phyloP scores from a whole-genome alignment of 164 flowering plant species.

The Sextonia rubra region DNA sequence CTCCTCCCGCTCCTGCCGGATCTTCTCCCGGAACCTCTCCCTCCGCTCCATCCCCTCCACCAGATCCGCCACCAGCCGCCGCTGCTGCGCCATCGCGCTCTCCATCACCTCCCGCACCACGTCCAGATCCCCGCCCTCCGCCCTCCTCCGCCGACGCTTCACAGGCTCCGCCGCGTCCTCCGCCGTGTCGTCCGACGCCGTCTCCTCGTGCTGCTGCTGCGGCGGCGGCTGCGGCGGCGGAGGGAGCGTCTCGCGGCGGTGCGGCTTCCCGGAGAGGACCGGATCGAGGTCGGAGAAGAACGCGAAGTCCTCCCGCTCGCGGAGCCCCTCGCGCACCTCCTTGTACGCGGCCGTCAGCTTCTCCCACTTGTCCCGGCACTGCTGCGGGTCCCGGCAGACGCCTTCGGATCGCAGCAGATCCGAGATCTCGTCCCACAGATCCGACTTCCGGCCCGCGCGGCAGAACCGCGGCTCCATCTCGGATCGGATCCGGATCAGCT shows the following conservation, averaged over 20 bases:
- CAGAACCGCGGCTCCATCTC: slow-evolving; percentile 10
- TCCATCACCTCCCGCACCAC: slow-evolving; percentile 7
- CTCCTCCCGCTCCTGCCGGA: slow-evolving; percentile 9
- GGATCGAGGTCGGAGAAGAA: slow-evolving; percentile 13
- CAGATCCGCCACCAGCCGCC: slow-evolving; percentile 1
- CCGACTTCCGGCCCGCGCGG: slow-evolving; percentile 8
- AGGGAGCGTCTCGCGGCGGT: background rate
- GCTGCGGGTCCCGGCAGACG: slow-evolving; percentile 4
- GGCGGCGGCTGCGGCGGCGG: background rate
- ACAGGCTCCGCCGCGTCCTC: background rate
- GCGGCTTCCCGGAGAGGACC: slow-evolving; percentile 2
- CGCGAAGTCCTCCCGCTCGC: slow-evolving; percentile 1
- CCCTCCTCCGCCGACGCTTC: background rate
- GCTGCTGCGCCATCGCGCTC: slow-evolving; percentile 9
- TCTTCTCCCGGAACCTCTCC: slow-evolving; percentile 4
- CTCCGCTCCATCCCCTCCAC: slow-evolving; percentile 9
- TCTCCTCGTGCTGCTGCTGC: background rate
- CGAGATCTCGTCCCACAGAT: slow-evolving; percentile 15
- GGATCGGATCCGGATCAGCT: slow-evolving; percentile 8
- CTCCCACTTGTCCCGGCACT: slow-evolving; percentile 13
- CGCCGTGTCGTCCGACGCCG: slow-evolving; percentile 1
- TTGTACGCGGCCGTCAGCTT: slow-evolving; percentile 11
- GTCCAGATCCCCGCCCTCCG: background rate
- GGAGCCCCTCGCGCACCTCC: slow-evolving; percentile 6
- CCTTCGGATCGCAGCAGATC: background rate